Evolutionary conservation across 768 basidiomycete genomes (phyloP).

Genomic region (Psilocybe cyanescens): DNA sequence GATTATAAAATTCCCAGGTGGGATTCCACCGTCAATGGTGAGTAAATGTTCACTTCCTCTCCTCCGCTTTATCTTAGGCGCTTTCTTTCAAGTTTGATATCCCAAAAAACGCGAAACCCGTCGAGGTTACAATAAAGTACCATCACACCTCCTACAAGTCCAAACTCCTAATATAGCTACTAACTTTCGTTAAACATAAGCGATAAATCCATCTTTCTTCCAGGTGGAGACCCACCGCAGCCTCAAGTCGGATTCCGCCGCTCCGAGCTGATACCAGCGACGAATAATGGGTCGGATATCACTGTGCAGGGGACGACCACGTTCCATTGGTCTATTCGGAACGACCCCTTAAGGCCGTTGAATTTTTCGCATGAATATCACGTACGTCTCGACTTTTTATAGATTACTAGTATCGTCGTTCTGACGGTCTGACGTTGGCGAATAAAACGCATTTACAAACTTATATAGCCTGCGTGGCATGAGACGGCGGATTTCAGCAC

Average conservation of each 20-base stretch:
- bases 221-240: slow-evolving; percentile 16
- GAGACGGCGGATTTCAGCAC: slow-evolving; percentile 21
- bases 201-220: slow-evolving; percentile 19
- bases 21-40: slow-evolving; percentile 13
- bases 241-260: slow-evolving; percentile 20
- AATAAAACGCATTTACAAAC: neutral
- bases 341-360: slow-evolving; percentile 11
- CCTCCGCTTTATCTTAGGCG: too few relatives aligned
- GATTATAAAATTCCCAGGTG: slow-evolving; percentile 16
- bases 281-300: slow-evolving; percentile 19
- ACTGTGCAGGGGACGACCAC: slow-evolving; percentile 17
- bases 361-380: slow-evolving; percentile 23
- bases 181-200: neutral
- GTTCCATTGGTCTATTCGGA: slow-evolving; percentile 18
- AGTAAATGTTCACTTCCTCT: neutral
- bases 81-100: slow-evolving; percentile 13
- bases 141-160: neutral
- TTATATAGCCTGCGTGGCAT: slow-evolving; percentile 16
- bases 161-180: too few relatives aligned
- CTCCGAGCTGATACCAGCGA: slow-evolving; percentile 18
- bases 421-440: too few relatives aligned
- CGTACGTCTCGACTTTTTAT: neutral
- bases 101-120: slow-evolving; percentile 17
- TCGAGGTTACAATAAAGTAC: slow-evolving; percentile 20
- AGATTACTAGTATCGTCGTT: too few relatives aligned